Evolutionary conservation across 2,329 filamentous ascomycete genomes (phyloP).

Genomic region (Fusarium ambrosium): DNA sequence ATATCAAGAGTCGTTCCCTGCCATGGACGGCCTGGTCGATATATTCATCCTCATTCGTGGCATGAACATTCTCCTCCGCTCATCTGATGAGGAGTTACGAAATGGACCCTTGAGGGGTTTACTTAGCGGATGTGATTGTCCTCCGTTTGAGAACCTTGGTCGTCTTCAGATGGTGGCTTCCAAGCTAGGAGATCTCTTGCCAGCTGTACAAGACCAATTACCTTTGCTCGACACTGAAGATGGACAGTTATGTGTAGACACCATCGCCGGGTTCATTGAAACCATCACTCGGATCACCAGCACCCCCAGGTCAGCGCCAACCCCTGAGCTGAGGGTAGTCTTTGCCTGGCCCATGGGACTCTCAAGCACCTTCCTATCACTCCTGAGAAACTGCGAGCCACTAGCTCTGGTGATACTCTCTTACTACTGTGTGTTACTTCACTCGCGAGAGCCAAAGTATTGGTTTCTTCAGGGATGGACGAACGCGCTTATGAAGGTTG

Average conservation of each 20-base stretch:
- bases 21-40: constrained; percentile 15
- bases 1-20: constrained; percentile 1
- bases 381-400: constrained; percentile 5
- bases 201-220: neutral
- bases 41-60: constrained; percentile 24
- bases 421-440: constrained; percentile 15
- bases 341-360: constrained; percentile 20
- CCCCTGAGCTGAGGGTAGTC: constrained; percentile 12
- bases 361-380: neutral
- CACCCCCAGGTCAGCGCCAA: neutral
- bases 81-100: constrained; percentile 3
- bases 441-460: neutral
- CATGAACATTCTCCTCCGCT: constrained; percentile 6
- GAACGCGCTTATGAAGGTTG: neutral
- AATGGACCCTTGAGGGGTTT: constrained; percentile 12
- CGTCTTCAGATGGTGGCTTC: neutral
- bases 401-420: constrained; percentile 9
- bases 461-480: constrained; percentile 21
- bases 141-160: neutral
- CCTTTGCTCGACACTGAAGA: neutral
- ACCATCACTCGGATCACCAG: neutral
- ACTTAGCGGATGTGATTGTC: constrained; percentile 5
- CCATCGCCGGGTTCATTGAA: neutral
- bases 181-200: neutral
- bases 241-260: neutral